These are phyloP conservation scores for Talaromyces albobiverticillius DNA, from an alignment of 2,329 filamentous ascomycete species.

Conservation along the genomic window DNA sequence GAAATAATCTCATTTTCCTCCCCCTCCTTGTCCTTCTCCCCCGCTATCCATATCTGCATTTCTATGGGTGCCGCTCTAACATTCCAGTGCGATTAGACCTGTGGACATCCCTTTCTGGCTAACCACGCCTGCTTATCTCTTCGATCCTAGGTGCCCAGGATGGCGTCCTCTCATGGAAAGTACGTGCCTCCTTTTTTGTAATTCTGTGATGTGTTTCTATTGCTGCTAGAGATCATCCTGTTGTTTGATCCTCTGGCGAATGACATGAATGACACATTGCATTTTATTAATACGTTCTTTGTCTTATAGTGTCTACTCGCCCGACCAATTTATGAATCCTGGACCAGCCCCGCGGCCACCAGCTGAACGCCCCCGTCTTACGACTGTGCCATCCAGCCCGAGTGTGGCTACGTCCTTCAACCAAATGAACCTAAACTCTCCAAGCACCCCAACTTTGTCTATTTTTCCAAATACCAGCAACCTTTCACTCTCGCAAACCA, in stretches of 20 bases:
- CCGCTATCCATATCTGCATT: constrained; percentile 7
- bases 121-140: not conserved
- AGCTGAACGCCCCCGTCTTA: constrained; percentile 75
- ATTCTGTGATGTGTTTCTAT: not conserved
- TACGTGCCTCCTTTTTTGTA: constrained; percentile 23
- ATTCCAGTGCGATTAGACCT: constrained; percentile 11
- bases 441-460: constrained; percentile 62
- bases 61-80: not conserved
- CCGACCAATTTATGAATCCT: constrained; percentile 87
- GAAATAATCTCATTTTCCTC: not conserved
- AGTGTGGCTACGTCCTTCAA: constrained; percentile 66
- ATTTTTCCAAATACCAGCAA: constrained; percentile 68
- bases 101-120: constrained; percentile 1
- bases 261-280: not conserved
- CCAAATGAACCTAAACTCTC: constrained; percentile 68
- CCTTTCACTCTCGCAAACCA: constrained; percentile 62
- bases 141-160: constrained; percentile 17
- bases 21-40: not conserved
- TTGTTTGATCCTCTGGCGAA: not conserved
- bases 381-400: constrained; percentile 67
- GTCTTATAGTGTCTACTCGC: constrained; percentile 54
- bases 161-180: constrained; percentile 35
- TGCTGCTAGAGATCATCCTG: not conserved
- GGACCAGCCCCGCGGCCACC: constrained; percentile 91
- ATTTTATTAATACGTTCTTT: not conserved